These are phyloP conservation scores for Russula lepida DNA, from an alignment of 768 basidiomycete species.

Conservation along the genomic window DNA sequence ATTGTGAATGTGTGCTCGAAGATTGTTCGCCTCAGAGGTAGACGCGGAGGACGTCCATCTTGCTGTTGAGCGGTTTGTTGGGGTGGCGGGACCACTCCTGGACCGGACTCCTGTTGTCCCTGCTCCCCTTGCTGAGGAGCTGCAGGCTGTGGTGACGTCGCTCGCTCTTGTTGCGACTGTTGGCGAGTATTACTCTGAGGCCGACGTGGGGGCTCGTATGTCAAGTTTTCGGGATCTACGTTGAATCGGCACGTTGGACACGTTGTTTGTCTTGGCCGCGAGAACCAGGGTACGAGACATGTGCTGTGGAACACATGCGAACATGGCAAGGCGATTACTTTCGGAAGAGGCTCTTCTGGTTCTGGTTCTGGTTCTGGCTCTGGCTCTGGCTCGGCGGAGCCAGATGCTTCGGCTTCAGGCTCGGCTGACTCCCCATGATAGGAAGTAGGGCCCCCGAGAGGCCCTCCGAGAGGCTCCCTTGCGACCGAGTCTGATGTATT, in stretches of 20 bases:
- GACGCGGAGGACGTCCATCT: background rate
- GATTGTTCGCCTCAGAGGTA: constrained; percentile 2
- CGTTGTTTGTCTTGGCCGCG: constrained; percentile 67
- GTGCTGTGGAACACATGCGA: constrained; percentile 75
- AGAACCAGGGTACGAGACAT: constrained; percentile 78
- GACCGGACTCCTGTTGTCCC: background rate
- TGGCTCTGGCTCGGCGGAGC: background rate
- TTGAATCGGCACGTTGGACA: constrained; percentile 81
- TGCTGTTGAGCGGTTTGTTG: background rate
- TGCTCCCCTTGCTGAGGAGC: constrained; percentile 2
- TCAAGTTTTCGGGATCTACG: constrained; percentile 71
- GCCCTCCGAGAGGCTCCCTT: background rate
- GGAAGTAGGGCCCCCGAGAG: background rate
- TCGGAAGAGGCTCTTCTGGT: constrained; percentile 22
- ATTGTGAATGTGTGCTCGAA: constrained; percentile 16
- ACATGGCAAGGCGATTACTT: constrained; percentile 67
- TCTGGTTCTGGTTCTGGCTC: constrained; percentile 3
- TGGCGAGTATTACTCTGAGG: constrained; percentile 7
- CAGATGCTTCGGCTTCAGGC: constrained; percentile 15
- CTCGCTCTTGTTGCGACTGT: background rate
- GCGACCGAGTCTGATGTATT: background rate
- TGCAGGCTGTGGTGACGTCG: constrained; percentile 13
- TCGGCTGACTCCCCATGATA: constrained; percentile 9
- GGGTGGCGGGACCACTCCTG: background rate
- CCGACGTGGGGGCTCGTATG: constrained; percentile 28